Evolutionary conservation across 495 filamentous ascomycete species (phyloP).

Genomic region (Barbatosphaeria neglecta): DNA sequence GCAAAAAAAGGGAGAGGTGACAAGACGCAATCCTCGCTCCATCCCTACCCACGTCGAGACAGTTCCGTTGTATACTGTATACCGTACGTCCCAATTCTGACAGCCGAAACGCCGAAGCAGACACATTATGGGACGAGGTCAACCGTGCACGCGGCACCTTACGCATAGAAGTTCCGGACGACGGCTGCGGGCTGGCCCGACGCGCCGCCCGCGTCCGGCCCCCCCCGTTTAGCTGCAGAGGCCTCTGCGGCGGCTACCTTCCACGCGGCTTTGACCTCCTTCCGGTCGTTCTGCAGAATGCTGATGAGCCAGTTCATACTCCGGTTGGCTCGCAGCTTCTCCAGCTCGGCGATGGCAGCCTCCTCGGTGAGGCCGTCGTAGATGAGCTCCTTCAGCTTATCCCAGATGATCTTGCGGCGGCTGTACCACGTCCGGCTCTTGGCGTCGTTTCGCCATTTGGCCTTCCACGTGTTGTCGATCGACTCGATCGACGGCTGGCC

Average conservation of each 20-base stretch:
- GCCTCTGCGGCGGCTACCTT: not conserved
- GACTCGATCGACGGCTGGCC: slow-evolving; percentile 21
- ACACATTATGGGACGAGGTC: too few species aligned
- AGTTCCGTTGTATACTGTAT: too few species aligned
- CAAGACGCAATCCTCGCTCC: too few species aligned
- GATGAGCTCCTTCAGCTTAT: slow-evolving; percentile 21
- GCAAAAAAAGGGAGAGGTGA: too few species aligned
- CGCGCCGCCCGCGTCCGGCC: not conserved
- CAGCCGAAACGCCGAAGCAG: too few species aligned
- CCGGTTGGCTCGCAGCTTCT: slow-evolving; percentile 17
- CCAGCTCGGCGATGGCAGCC: slow-evolving; percentile 17
- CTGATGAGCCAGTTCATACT: slow-evolving; percentile 23
- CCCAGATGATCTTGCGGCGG: slow-evolving; percentile 23
- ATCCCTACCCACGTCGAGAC: too few species aligned
- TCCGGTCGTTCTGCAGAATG: slow-evolving; percentile 21
- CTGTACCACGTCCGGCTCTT: slow-evolving; percentile 24
- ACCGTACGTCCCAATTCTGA: too few species aligned
- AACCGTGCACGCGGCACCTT: too few species aligned
- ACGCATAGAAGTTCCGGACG: not conserved
- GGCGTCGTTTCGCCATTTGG: slow-evolving; percentile 21
- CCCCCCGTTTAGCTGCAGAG: not conserved
- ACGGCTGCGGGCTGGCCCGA: not conserved
- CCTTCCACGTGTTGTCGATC: slow-evolving; percentile 18
- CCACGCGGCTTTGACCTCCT: slow-evolving; percentile 6
- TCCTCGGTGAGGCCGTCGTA: slow-evolving; percentile 19